phyloP scores from a whole-genome alignment of 331 rosid species.

The Pyracantha coccinea region DNA sequence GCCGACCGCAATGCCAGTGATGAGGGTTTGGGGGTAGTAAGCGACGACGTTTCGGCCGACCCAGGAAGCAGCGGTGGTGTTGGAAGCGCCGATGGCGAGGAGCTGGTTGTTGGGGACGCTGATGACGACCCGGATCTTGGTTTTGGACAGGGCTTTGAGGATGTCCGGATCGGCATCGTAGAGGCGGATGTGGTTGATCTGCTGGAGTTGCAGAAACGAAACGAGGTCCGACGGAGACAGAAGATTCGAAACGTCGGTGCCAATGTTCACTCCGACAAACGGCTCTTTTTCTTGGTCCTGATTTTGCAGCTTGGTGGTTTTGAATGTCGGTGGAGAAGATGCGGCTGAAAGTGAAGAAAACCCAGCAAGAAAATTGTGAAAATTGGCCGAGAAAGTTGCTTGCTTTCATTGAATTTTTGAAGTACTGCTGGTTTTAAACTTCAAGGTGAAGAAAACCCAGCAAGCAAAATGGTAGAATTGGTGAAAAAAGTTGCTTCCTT shows the following conservation, averaged over 20 bases:
- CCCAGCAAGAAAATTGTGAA: neutral
- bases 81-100: slow-evolving; percentile 77
- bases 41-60: slow-evolving; percentile 57
- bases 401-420: neutral
- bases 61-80: slow-evolving; percentile 71
- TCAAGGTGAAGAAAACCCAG: neutral
- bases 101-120: slow-evolving; percentile 88
- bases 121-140: slow-evolving; percentile 58
- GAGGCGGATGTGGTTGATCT: slow-evolving; percentile 57
- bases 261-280: slow-evolving; percentile 73
- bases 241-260: slow-evolving; percentile 67
- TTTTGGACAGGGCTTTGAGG: slow-evolving; percentile 48
- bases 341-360: slow-evolving; percentile 29
- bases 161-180: slow-evolving; percentile 73
- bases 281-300: slow-evolving; percentile 34
- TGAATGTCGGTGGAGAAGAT: neutral
- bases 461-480: neutral
- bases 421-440: no score
- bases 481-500: neutral
- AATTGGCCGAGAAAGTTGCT: neutral
- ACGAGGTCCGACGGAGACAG: slow-evolving; percentile 40
- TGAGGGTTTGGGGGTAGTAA: slow-evolving; percentile 51
- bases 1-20: slow-evolving; percentile 62
- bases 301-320: slow-evolving; percentile 16
- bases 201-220: slow-evolving; percentile 49